Base-by-base conservation (phyloP, 306 rosid species). In the Vigna hirtella region DNA sequence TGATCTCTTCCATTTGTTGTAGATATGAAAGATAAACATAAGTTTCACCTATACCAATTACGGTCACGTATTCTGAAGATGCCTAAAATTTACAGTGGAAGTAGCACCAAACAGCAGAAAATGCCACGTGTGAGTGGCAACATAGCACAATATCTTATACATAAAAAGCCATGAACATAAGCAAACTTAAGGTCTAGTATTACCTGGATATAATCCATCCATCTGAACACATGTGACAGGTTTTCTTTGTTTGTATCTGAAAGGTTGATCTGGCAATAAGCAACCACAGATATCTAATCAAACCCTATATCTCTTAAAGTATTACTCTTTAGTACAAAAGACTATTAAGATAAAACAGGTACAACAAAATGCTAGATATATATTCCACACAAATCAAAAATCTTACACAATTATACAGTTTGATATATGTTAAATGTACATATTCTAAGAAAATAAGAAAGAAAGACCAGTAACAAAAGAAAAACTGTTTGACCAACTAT, bases 181-280 rank as follows among this genome's bases (percentile, higher is more conserved):
- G 40, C 43, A 16, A 16, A 18, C 76, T 45, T 26, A 69, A 68
- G 10, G 43, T 28, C 66, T 4, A 68, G 82, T 49, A 70, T 72
- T 87, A 96, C 98, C 91, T 96, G 98, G 83, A 93, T 88, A 85
- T 88, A 89, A 81, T 89, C 96, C 47, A 82, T 24, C 98, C 99
- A 96, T 90, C 99, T 93, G 80, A 93, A 30, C 17, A 93, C 77
- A 85, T 96, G 93, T 7, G 88, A 89, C 69, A 93, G 81, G 66
- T 87, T 86, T 66, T 88, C 86, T 82, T 78, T 88, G 72, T 87
- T 87, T 15, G 88, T 53, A 13, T 82, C 85, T 26, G 91, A 68
- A 84, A 95, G 90, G 70, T 84, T 87, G 87, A 79, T 80, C 99
- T 96, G 89, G 83, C 75, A 83, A 76, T 70, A 82, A 87, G 72